These are phyloP conservation scores for Xylaria scruposa DNA, from an alignment of 495 filamentous ascomycete genomes.

Conservation along the genomic window DNA sequence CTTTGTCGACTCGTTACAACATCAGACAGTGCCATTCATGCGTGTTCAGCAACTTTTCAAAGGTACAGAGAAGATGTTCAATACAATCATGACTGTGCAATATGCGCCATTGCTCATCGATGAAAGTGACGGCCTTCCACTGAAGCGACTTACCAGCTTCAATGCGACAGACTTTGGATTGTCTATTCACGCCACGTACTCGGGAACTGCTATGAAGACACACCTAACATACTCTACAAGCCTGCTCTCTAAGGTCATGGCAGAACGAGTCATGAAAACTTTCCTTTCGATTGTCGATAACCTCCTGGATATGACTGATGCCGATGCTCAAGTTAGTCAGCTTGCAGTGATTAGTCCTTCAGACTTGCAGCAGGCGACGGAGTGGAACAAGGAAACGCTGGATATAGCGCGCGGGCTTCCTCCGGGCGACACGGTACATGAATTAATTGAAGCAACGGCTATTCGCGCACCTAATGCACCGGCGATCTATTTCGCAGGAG, in stretches of 20 bases:
- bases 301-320: constrained; percentile 1
- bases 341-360: background rate
- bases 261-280: constrained; percentile 12
- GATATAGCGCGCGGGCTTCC: background rate
- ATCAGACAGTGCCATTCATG: constrained; percentile 13
- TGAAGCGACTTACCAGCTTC: background rate
- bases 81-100: constrained; percentile 19
- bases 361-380: constrained; percentile 8
- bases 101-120: constrained; percentile 15
- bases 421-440: background rate
- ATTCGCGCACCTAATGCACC: constrained; percentile 5
- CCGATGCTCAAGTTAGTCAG: background rate
- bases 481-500: constrained; percentile 6
- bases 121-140: constrained; percentile 1
- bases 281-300: constrained; percentile 8
- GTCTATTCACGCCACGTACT: constrained; percentile 12
- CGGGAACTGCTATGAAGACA: background rate
- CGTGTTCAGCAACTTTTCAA: constrained; percentile 13
- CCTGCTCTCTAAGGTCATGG: constrained; percentile 9
- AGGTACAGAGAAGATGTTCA: constrained; percentile 17
- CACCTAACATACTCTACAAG: constrained; percentile 4
- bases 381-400: constrained; percentile 12
- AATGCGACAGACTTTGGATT: constrained; percentile 11
- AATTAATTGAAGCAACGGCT: background rate
- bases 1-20: constrained; percentile 13